Percentiles rank a stretch among this genome's conserved stretches.
These are phyloP conservation scores for Boletus eberwhitei DNA, from an alignment of 768 basidiomycete species.

Conservation along the genomic window DNA sequence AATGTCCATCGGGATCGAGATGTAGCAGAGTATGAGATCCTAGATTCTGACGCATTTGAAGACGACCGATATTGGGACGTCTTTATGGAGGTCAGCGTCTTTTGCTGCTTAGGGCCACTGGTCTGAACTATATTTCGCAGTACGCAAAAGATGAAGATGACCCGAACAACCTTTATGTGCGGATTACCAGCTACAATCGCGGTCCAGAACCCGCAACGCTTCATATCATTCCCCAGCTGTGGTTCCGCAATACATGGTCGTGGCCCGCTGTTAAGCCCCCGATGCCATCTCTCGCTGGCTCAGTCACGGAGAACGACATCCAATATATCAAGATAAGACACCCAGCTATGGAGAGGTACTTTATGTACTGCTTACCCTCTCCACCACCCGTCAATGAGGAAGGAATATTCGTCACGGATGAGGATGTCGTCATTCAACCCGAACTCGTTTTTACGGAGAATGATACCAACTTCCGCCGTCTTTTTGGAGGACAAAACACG, in stretches of 20 bases:
- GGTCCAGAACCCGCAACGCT: slow-evolving; percentile 93
- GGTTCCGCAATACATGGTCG: slow-evolving; percentile 99
- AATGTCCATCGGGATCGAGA: slow-evolving; percentile 79
- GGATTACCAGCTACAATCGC: slow-evolving; percentile 95
- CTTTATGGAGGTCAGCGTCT: slow-evolving; percentile 80
- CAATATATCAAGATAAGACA: slow-evolving; percentile 72
- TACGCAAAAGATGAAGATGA: slow-evolving; percentile 97
- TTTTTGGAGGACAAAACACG: slow-evolving; percentile 86
- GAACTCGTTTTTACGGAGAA: slow-evolving; percentile 94
- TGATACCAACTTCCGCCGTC: slow-evolving; percentile 89
- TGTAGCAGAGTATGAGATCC: slow-evolving; percentile 87
- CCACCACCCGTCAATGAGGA: slow-evolving; percentile 83
- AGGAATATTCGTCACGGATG: slow-evolving; percentile 61
- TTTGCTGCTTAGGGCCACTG: background rate
- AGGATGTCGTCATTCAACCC: slow-evolving; percentile 61
- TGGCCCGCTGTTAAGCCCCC: slow-evolving; percentile 73
- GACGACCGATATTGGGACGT: slow-evolving; percentile 98
- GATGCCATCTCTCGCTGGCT: slow-evolving; percentile 58
- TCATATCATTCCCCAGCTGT: slow-evolving; percentile 92
- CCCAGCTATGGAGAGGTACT: slow-evolving; percentile 66
- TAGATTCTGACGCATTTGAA: slow-evolving; percentile 90
- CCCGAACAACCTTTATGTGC: slow-evolving; percentile 83
- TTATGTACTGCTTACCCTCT: slow-evolving; percentile 87
- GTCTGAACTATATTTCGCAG: slow-evolving; percentile 38
- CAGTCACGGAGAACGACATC: slow-evolving; percentile 45